phyloP scores from a whole-genome alignment of 306 rosid species.

The Prunus kanzakura region DNA sequence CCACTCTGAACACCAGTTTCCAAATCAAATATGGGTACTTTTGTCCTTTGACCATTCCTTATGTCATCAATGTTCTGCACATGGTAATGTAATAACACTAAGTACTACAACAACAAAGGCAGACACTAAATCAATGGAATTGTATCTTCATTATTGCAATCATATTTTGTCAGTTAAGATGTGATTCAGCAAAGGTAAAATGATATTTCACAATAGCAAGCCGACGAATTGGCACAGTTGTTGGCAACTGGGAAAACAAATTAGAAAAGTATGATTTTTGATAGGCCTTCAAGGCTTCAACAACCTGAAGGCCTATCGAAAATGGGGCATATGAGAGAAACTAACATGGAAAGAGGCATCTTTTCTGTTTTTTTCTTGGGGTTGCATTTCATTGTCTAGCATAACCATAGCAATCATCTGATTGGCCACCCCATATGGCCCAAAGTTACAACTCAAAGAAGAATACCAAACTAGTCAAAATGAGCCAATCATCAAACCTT shows the following conservation, averaged over 20 bases:
- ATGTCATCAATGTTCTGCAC: conserved; percentile 91
- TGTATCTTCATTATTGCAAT: conserved; percentile 9
- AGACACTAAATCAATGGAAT: neutral
- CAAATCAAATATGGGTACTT: conserved; percentile 88
- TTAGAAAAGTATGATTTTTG: neutral
- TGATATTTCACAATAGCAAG: neutral
- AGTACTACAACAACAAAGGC: neutral
- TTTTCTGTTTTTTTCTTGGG: neutral
- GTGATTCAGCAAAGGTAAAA: neutral
- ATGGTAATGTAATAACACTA: conserved; percentile 9
- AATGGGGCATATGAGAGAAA: neutral
- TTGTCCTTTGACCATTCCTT: conserved; percentile 76
- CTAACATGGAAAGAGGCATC: neutral
- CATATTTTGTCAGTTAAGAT: neutral
- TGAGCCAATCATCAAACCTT: conserved; percentile 10
- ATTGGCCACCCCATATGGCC: neutral
- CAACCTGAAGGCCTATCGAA: neutral
- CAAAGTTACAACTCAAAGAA: neutral
- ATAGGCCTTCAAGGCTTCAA: neutral
- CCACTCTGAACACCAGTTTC: conserved; percentile 93
- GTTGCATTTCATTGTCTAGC: neutral
- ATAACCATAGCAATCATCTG: neutral
- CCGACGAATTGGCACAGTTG: neutral
- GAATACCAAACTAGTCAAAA: neutral
- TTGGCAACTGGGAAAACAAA: neutral